A percentile compares a stretch with the other conserved stretches of the same genome.
Conservation (phyloP, 192 early-diverging fungal species). For the Gorgonomyces haynaldii region DNA sequence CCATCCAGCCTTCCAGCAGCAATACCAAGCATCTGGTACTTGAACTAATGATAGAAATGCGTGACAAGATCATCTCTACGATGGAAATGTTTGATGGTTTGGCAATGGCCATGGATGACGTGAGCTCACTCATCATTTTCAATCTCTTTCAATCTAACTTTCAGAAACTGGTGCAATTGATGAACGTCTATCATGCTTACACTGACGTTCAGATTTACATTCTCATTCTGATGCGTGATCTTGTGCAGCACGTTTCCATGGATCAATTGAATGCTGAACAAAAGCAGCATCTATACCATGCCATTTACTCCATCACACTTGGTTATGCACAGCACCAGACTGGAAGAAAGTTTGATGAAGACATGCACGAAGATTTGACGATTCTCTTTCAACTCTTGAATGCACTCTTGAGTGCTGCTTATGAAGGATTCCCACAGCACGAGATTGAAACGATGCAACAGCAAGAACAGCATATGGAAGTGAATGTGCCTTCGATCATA, state of each 20-base stretch:
- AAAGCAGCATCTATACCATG: slow-evolving; percentile 32
- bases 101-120: slow-evolving; percentile 50
- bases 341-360: too few species aligned
- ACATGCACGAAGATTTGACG: slow-evolving; percentile 51
- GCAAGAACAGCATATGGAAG: too few species aligned
- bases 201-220: slow-evolving; percentile 56
- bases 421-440: slow-evolving; percentile 46
- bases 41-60: too few species aligned
- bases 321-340: too few species aligned
- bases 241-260: slow-evolving; percentile 33
- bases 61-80: slow-evolving; percentile 48
- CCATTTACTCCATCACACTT: slow-evolving; percentile 31
- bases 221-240: slow-evolving; percentile 41
- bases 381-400: slow-evolving; percentile 46
- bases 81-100: slow-evolving; percentile 73
- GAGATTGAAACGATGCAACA: too few species aligned
- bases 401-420: slow-evolving; percentile 45
- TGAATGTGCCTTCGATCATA: too few species aligned
- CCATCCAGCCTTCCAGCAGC: slow-evolving; percentile 41
- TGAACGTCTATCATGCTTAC: slow-evolving; percentile 52
- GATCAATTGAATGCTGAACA: slow-evolving; percentile 27
- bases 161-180: slow-evolving; percentile 47
- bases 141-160: slow-evolving; percentile 42
- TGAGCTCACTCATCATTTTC: slow-evolving; percentile 51
- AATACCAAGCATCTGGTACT: slow-evolving; percentile 41